These are phyloP conservation scores for Pichia paraexigua DNA, from an alignment of 805 yeast species.

Conservation along the genomic window DNA sequence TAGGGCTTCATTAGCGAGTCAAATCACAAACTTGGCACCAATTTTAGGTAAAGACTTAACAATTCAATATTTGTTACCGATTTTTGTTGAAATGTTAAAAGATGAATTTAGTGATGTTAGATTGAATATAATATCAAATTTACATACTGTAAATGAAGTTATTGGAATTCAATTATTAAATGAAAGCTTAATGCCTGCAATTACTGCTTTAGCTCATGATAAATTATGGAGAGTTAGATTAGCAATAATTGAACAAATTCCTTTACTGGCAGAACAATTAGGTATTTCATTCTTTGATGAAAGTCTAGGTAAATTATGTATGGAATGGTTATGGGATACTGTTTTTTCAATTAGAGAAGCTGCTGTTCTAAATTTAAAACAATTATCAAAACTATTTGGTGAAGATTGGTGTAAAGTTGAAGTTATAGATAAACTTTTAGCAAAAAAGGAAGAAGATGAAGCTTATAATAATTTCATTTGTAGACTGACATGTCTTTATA, in stretches of 20 bases:
- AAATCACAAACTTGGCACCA: constrained; percentile 81
- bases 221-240: constrained; percentile 96
- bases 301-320: constrained; percentile 80
- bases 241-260: constrained; percentile 95
- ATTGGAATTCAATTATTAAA: constrained; percentile 86
- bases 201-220: constrained; percentile 91
- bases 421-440: constrained; percentile 68
- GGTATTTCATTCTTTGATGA: constrained; percentile 92
- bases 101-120: constrained; percentile 97
- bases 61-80: constrained; percentile 74
- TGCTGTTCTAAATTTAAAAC: constrained; percentile 76
- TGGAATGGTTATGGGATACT: constrained; percentile 98
- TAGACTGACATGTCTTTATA: constrained; percentile 84
- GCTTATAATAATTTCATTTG: constrained; percentile 67
- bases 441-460: constrained; percentile 27
- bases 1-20: constrained; percentile 84
- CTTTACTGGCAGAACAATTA: constrained; percentile 85
- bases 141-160: constrained; percentile 87
- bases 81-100: constrained; percentile 85
- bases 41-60: constrained; percentile 79
- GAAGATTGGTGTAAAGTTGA: constrained; percentile 87
- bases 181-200: constrained; percentile 87
- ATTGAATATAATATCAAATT: constrained; percentile 84
- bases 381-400: constrained; percentile 81
- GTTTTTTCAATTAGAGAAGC: constrained; percentile 96